Evolutionary conservation across 139 green algal species (phyloP).

Genomic region (Micractinium conductrix): DNA sequence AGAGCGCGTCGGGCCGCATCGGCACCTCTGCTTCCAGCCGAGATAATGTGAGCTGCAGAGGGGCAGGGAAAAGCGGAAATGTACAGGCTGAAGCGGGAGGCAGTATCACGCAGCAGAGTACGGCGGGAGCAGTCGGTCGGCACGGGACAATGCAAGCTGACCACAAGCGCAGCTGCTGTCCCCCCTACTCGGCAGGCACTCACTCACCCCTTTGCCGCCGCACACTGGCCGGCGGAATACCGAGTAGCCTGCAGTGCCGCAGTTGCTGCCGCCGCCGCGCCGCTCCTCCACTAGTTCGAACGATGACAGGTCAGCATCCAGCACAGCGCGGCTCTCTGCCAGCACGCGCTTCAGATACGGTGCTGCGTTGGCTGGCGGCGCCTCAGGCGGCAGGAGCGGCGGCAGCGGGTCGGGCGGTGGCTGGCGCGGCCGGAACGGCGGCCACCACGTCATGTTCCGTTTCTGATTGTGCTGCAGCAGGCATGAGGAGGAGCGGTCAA

Average conservation of each 20-base stretch:
- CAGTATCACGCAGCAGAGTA: too few relatives aligned
- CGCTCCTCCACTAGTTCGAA: background rate
- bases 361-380: background rate
- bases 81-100: too few relatives aligned
- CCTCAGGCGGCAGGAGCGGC: background rate
- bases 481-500: too few relatives aligned
- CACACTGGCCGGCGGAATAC: background rate
- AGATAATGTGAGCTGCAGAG: conserved; percentile 2
- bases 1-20: conserved; percentile 6
- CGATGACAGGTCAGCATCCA: background rate
- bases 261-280: too few relatives aligned
- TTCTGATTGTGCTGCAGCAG: too few relatives aligned
- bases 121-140: too few relatives aligned
- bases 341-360: background rate
- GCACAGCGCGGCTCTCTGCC: background rate
- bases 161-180: background rate
- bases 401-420: background rate
- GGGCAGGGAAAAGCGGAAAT: too few relatives aligned
- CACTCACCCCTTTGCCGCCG: conserved; percentile 5
- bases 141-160: too few relatives aligned
- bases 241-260: too few relatives aligned
- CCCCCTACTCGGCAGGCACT: too few relatives aligned
- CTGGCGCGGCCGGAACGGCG: too few relatives aligned
- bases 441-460: too few relatives aligned
- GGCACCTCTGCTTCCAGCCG: conserved; percentile 24